phyloP scores from a whole-genome alignment of 1,284 basidiomycete genomes.

The Tilletia setariae region DNA sequence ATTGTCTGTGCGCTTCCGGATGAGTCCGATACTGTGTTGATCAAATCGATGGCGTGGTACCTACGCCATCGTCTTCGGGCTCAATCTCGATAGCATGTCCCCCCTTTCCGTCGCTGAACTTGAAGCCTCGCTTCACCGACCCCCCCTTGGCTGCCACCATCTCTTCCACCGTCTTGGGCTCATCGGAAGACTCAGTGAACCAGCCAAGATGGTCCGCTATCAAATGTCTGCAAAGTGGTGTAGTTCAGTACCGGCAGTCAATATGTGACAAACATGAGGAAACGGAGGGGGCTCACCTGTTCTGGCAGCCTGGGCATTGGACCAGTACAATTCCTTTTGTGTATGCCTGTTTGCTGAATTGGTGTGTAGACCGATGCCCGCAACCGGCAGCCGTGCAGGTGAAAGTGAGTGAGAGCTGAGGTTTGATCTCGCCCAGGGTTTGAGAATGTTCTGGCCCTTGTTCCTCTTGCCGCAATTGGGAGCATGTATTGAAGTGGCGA shows the following conservation, averaged over 20 bases:
- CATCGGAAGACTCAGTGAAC: slow-evolving; percentile 43
- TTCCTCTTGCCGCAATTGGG: too few species aligned
- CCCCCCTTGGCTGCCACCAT: slow-evolving; percentile 49
- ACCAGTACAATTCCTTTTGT: slow-evolving; percentile 84
- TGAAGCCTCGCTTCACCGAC: slow-evolving; percentile 36
- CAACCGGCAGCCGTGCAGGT: slow-evolving; percentile 60
- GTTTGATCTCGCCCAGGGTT: slow-evolving; percentile 27
- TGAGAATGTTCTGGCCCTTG: not conserved
- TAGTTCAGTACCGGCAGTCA: not conserved
- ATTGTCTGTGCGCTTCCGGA: too few species aligned
- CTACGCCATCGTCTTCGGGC: not conserved
- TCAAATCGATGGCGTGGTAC: not conserved
- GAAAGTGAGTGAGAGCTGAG: slow-evolving; percentile 45
- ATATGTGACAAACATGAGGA: not conserved
- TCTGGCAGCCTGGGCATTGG: slow-evolving; percentile 85
- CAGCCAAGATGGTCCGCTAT: slow-evolving; percentile 53
- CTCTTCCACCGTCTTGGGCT: slow-evolving; percentile 50
- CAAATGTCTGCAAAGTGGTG: slow-evolving; percentile 31
- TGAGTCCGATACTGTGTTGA: too few species aligned
- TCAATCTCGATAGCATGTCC: slow-evolving; percentile 51
- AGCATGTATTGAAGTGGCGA: too few species aligned
- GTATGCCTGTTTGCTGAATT: slow-evolving; percentile 81
- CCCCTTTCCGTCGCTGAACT: slow-evolving; percentile 33
- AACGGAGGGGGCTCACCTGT: slow-evolving; percentile 58
- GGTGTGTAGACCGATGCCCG: slow-evolving; percentile 77